A percentile compares a stretch with the other conserved stretches of the same genome.
Conservation (phyloP, 2,329 filamentous ascomycete genomes). For the Hypoxylon sp. region DNA sequence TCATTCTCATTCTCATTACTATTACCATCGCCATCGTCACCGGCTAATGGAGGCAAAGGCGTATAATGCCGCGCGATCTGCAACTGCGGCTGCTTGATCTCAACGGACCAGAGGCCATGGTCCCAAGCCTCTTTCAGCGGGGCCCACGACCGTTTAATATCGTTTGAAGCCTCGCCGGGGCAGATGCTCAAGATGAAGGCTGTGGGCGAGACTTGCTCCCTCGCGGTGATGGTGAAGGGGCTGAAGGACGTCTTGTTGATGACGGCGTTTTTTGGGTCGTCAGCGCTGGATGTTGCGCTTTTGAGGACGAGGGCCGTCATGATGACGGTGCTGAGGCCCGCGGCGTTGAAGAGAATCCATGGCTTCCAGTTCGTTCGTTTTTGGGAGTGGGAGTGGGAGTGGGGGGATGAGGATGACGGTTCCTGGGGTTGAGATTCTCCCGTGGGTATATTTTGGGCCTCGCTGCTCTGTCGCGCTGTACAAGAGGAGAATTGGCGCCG, state of each 20-base stretch:
- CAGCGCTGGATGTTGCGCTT: conserved; percentile 8
- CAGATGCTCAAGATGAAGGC: conserved; percentile 78
- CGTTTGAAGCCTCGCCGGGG: conserved; percentile 35
- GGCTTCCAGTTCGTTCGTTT: background rate
- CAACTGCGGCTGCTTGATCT: conserved; percentile 94
- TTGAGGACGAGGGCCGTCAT: conserved; percentile 23
- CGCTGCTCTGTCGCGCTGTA: conserved; percentile 1
- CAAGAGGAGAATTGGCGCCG: conserved; percentile 12
- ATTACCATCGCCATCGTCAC: background rate
- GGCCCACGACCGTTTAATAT: conserved; percentile 35
- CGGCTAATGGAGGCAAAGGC: conserved; percentile 77
- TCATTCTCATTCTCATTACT: conserved; percentile 8
- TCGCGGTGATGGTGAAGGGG: conserved; percentile 74
- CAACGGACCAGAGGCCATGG: conserved; percentile 85
- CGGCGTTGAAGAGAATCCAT: conserved; percentile 34
- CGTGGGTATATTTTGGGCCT: conserved; percentile 8
- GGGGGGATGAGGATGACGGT: background rate
- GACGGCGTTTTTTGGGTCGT: conserved; percentile 30
- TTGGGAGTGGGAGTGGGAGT: background rate
- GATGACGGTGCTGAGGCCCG: conserved; percentile 28
- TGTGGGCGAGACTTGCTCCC: conserved; percentile 75
- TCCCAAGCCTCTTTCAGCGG: conserved; percentile 64
- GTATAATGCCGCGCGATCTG: conserved; percentile 95
- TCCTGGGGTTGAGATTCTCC: background rate
- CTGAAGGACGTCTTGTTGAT: conserved; percentile 74